Conservation (phyloP, 2,329 filamentous ascomycete species). For the Diaporthe nobilis region DNA sequence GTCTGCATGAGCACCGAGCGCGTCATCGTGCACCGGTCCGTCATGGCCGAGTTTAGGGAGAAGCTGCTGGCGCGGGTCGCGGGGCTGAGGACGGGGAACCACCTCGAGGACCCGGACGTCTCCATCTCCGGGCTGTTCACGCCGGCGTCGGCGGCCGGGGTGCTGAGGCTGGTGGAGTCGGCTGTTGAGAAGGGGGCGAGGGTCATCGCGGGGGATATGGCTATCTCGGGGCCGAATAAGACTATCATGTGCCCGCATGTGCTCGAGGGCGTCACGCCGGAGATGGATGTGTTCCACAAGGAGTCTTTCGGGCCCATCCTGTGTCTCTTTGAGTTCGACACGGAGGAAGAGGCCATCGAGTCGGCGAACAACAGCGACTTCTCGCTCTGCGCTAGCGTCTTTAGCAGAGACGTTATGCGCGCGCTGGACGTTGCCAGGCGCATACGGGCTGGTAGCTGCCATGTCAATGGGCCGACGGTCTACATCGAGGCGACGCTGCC, state of each 20-base stretch:
- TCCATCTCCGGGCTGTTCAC: conserved; percentile 48
- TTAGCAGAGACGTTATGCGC: conserved; percentile 71
- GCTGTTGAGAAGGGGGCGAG: conserved; percentile 71
- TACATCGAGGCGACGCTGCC: conserved; percentile 60
- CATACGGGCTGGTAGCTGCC: conserved; percentile 68
- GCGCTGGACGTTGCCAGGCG: conserved; percentile 66
- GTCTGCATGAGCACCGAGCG: conserved; percentile 80
- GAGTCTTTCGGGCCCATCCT: conserved; percentile 79
- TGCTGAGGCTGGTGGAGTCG: conserved; percentile 61
- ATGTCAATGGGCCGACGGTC: conserved; percentile 60
- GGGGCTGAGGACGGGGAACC: conserved; percentile 47
- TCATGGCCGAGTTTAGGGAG: conserved; percentile 66
- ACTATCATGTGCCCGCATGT: conserved; percentile 70
- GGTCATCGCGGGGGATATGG: conserved; percentile 65
- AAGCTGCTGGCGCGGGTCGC: conserved; percentile 49
- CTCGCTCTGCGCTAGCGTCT: conserved; percentile 75
- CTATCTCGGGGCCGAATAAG: conserved; percentile 54
- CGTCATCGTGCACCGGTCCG: conserved; percentile 72
- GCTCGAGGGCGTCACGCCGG: conserved; percentile 70
- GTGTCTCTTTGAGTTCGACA: conserved; percentile 70
- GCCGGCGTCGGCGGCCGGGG: conserved; percentile 44
- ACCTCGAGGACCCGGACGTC: conserved; percentile 46
- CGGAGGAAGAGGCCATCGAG: conserved; percentile 74
- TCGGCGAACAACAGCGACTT: conserved; percentile 80
- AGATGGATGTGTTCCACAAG: conserved; percentile 76